A percentile compares a stretch with the other conserved stretches of the same genome.
These are phyloP conservation scores for Wallemia mellicola DNA, from an alignment of 1,284 basidiomycete species.

Conservation along the genomic window DNA sequence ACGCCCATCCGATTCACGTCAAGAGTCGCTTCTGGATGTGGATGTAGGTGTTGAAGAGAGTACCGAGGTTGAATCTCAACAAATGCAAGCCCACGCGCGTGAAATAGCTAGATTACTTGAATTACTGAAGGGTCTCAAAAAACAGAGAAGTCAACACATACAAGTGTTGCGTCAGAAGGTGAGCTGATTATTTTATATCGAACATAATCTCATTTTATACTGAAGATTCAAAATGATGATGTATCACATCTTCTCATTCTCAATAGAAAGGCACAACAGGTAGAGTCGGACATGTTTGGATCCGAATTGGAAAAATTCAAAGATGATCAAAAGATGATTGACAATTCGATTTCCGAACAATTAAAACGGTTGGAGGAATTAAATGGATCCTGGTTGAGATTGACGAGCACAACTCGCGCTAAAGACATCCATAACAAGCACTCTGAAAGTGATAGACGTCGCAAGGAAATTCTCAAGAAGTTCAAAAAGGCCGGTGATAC, in stretches of 20 bases:
- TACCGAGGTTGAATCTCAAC: constrained; percentile 25
- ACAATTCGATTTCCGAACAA: constrained; percentile 33
- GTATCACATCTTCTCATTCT: constrained; percentile 80
- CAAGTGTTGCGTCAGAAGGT: constrained; percentile 86
- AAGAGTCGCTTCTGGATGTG: neutral
- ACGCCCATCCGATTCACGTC: neutral
- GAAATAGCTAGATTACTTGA: constrained; percentile 50
- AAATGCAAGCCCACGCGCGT: constrained; percentile 34
- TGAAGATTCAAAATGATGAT: constrained; percentile 88
- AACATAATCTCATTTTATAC: constrained; percentile 2
- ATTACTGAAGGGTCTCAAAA: constrained; percentile 44
- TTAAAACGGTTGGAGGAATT: constrained; percentile 43
- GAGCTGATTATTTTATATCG: constrained; percentile 1
- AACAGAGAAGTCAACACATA: constrained; percentile 55
- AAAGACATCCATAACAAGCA: constrained; percentile 22
- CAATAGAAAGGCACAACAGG: constrained; percentile 54
- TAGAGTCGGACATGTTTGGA: constrained; percentile 65
- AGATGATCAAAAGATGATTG: constrained; percentile 55
- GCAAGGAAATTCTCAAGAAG: neutral
- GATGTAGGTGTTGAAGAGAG: constrained; percentile 25
- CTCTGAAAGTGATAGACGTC: neutral
- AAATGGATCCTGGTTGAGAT: constrained; percentile 34
- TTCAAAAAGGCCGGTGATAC: neutral
- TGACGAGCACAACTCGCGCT: constrained; percentile 45
- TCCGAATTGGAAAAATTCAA: constrained; percentile 83